Evolutionary conservation across 1,284 basidiomycete species (phyloP).

Genomic region (Athelia psychrophila): DNA sequence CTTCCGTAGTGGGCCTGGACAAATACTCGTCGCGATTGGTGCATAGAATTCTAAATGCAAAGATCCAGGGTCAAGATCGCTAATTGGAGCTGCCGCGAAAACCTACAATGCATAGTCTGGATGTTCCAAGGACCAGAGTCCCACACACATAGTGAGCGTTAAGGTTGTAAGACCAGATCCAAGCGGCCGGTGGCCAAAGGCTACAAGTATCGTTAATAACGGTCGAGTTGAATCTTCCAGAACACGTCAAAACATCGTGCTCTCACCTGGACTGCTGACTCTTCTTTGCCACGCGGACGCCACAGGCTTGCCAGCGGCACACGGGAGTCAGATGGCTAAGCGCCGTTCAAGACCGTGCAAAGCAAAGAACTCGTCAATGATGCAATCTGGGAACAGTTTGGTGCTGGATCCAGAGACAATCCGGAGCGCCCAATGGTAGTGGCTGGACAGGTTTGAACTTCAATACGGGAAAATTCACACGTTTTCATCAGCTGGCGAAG

Average conservation of each 20-base stretch:
- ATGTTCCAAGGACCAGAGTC: slow-evolving; percentile 71
- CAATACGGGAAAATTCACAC: too few relatives aligned
- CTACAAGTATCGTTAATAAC: not conserved
- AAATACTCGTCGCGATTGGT: slow-evolving; percentile 77
- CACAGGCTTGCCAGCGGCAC: too few relatives aligned
- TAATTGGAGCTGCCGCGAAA: slow-evolving; percentile 6
- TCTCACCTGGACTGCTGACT: not conserved
- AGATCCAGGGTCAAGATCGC: slow-evolving; percentile 7
- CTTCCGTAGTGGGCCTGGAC: slow-evolving; percentile 59
- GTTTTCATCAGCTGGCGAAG: too few relatives aligned
- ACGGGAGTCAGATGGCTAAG: too few relatives aligned
- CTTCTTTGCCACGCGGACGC: too few relatives aligned
- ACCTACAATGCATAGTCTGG: slow-evolving; percentile 76
- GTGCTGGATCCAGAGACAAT: too few relatives aligned
- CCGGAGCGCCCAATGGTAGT: too few relatives aligned
- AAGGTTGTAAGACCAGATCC: not conserved
- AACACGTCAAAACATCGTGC: not conserved
- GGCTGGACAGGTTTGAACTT: too few relatives aligned
- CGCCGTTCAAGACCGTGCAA: not conserved
- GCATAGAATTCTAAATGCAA: slow-evolving; percentile 56
- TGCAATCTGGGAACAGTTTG: too few relatives aligned
- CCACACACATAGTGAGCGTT: slow-evolving; percentile 63
- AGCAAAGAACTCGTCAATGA: too few relatives aligned
- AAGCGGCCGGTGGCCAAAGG: not conserved
- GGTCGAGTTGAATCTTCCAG: not conserved